Evolutionary conservation across 805 yeast genomes (phyloP), one percentile per base, ranked within the genome.

Genomic region (Candida corydali): DNA sequence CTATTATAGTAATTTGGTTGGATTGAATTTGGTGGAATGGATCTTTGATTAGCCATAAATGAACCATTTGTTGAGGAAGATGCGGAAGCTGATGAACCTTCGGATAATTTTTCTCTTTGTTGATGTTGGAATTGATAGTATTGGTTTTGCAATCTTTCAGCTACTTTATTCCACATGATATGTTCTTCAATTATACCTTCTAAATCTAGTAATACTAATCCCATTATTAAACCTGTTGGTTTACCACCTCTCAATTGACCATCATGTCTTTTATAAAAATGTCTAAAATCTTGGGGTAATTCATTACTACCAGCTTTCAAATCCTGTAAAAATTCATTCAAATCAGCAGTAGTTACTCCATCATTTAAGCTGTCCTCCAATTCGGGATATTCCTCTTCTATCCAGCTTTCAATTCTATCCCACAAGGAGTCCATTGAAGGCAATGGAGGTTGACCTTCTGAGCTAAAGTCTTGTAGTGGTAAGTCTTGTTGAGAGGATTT

Each of bases 391-490:
- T 68, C 73, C 33, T 63, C 68, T 27, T 67, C 73, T 40, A 66
- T 53, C 63, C 70, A 67, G 29, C 44, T 43, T 40, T 63, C 73
- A 33, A 68, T 55, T 24, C 72, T 50, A 42, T 58, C 63, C 73
- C 73, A 68, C 35, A 68, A 52, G 4, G 69, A 57, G 40, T 67
- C 73, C 17, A 68, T 49, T 17, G 63, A 54, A 12, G 78, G 77
- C 36, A 71, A 52, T 14, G 77, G 77, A 17, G 76, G 74, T 42
- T 61, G 71, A 1, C 78, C 78, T 26, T 63, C 63, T 52, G 46
- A 55, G 59, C 49, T 66, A 59, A 58, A 70, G 39, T 49, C 69
- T 61, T 63, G 67, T 55, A 70, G 53, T 38, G 71, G 74, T 29
- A 66, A 62, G 25, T 69, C 68, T 5, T 73, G 61, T 15, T 71